Evolutionary conservation across 2,329 filamentous ascomycete genomes (phyloP).

Genomic region (Rhinocladiella mackenziei): DNA sequence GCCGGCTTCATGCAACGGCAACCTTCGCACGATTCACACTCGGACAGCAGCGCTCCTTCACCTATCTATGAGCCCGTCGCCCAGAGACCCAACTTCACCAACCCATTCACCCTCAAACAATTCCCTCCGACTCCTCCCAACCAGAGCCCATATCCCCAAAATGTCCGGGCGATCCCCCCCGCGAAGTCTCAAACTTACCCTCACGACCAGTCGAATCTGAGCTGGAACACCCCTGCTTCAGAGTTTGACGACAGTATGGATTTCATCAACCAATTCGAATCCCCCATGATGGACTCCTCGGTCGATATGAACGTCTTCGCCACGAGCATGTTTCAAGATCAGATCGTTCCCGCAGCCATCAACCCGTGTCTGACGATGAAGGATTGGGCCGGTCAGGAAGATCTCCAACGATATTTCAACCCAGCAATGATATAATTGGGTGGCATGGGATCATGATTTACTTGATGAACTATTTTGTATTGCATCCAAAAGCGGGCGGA

Average conservation of each 20-base stretch:
- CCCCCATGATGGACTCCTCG: slow-evolving; percentile 19
- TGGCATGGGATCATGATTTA: background rate
- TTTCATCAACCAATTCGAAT: slow-evolving; percentile 28
- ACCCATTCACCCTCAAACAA: slow-evolving; percentile 27
- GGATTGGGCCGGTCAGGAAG: slow-evolving; percentile 27
- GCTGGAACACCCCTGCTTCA: slow-evolving; percentile 22
- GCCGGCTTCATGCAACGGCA: slow-evolving; percentile 50
- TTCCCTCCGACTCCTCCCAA: slow-evolving; percentile 41
- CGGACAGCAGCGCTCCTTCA: slow-evolving; percentile 50
- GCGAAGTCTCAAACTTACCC: slow-evolving; percentile 23
- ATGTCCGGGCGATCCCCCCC: slow-evolving; percentile 13
- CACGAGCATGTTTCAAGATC: slow-evolving; percentile 23
- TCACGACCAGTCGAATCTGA: slow-evolving; percentile 25
- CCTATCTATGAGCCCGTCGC: slow-evolving; percentile 32
- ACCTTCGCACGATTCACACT: slow-evolving; percentile 55
- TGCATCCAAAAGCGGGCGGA: slow-evolving; percentile 22
- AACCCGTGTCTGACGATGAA: slow-evolving; percentile 30
- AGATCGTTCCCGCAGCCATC: slow-evolving; percentile 23
- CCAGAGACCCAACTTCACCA: slow-evolving; percentile 21
- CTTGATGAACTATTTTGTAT: slow-evolving; percentile 8
- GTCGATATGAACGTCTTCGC: slow-evolving; percentile 18
- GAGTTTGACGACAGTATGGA: slow-evolving; percentile 30
- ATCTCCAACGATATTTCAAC: slow-evolving; percentile 26
- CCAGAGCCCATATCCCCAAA: slow-evolving; percentile 36
- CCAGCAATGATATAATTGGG: slow-evolving; percentile 21